Base-by-base conservation (phyloP, 176 grass and related monocot species). In the Musa beccarii region DNA sequence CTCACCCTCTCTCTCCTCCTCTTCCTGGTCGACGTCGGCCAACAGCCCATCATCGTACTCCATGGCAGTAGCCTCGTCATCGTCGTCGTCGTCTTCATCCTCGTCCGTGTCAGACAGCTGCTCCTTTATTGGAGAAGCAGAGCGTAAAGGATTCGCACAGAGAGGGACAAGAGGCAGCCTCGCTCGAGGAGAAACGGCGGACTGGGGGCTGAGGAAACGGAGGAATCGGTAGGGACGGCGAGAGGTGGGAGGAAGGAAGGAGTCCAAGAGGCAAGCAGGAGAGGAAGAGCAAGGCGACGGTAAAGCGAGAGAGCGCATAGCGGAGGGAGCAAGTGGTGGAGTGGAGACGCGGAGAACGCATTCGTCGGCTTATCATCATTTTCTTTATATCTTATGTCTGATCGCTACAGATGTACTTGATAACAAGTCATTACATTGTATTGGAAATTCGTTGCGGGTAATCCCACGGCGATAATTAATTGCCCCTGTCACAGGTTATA, bases 41-140 rank as follows among this genome's bases (percentile, higher is more conserved):
- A 78, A 71, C 1, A 81, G 78, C 51, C 86, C 89, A 4, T 66
- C 87, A 0, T 62, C 89, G 24, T 78, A 80, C 79, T 90, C 90
- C 28, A 82, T 76, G 16, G 78, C 80, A 0, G 65, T 34, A 11
- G 84, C 80, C 11, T 80, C 49, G 1, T 80, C 86, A 28, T 87
- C 86, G 0, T 81, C 80, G 9, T 79, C 70, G 0, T 90, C 83
- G 0, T 85, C 75, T n/a, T 85, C 76, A 0, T 89, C 84, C 0
- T 66, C 79, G 0, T 93, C 83, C 14, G 2, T 54, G 8, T 91
- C 79, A 52, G 43, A 76, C 19, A 87, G 11, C 82, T 68, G 85
- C 10, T 63, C 82, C 87, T 22, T 85, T 56, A 13, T 77, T 11
- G 89, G 66, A n/a, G 79, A 68, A 73, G 86, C 65, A 75, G 81